Evolutionary conservation across 2,329 filamentous ascomycete genomes (phyloP), one percentile per base, ranked within the genome.

Genomic region (Calycina herbarum): DNA sequence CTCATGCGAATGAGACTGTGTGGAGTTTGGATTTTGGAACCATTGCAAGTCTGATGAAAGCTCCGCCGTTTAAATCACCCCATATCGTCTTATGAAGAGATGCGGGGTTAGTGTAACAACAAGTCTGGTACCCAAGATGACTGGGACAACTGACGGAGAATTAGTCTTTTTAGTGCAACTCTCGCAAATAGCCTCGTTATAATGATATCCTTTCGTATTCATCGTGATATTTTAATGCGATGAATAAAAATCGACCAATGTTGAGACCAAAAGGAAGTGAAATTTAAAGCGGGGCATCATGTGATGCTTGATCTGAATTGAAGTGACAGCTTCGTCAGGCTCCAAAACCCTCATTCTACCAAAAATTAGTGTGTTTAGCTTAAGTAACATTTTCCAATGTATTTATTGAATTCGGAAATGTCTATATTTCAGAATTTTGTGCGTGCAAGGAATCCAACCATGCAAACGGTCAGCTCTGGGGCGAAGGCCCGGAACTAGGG

Each of bases 31-130:
- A 13, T 1, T 27, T 13, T 54, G 24, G 20, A 24, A 24, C 1
- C 3, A 6, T 5, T 24, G n/a, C 40, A 45, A 45, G 20, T 54
- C 13, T 15, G 20, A 27, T 3, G 10, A 20, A 27, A 54, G 48
- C 48, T 54, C 20, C 5, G 20, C 20, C 24, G 7, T 24, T 20
- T 51, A n/a, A n/a, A 45, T 45, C 17, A n/a, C 17, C 7, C 40
- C 4, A 24, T 54, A 10, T 27, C 13, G 3, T 29, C 1, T 27
- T 54, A 20, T 48, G 2, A 48, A 20, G 20, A 27, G 48, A 17
- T 54, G 48, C 48, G 48, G 48, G 48, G 48, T 54, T 54, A 13
- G 48, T 54, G 48, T 54, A 54, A 54, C 48, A 13, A 40, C 13
- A 40, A 54, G 8, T 13, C 8, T 27, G 10, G 24, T 13, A 3